Conservation (phyloP, 352 stramenopile species). For the Lagenidium giganteum region DNA sequence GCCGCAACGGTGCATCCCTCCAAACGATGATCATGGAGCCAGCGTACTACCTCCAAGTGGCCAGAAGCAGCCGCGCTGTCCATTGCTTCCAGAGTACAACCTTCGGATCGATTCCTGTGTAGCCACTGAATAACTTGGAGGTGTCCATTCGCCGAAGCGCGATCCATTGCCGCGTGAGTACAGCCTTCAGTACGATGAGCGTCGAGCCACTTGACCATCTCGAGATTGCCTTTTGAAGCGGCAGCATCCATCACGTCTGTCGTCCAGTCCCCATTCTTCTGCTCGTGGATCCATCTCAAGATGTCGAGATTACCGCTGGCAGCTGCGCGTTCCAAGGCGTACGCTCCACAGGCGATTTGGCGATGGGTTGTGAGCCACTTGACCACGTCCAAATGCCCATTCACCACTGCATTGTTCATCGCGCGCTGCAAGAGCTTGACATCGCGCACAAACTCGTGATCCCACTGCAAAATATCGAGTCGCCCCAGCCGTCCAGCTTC, state of each 20-base stretch:
- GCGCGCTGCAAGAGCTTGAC: not conserved
- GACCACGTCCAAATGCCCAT: not conserved
- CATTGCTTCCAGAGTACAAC: slow-evolving; percentile 24
- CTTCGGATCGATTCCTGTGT: slow-evolving; percentile 21
- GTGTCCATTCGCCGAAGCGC: slow-evolving; percentile 5
- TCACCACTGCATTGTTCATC: not conserved
- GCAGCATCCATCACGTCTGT: slow-evolving; percentile 20
- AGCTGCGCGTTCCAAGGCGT: slow-evolving; percentile 16
- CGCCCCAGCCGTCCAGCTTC: not conserved
- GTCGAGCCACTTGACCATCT: slow-evolving; percentile 16
- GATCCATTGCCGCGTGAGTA: slow-evolving; percentile 1
- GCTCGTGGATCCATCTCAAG: slow-evolving; percentile 18
- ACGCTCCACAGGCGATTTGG: slow-evolving; percentile 21
- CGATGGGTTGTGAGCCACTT: not conserved
- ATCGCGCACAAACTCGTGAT: not conserved
- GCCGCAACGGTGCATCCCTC: slow-evolving; percentile 23
- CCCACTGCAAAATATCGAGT: not conserved
- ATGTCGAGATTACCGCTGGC: slow-evolving; percentile 17
- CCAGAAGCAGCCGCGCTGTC: slow-evolving; percentile 17
- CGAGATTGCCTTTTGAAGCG: slow-evolving; percentile 6
- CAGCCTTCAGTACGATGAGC: not conserved
- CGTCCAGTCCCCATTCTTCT: slow-evolving; percentile 17
- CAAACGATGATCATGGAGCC: slow-evolving; percentile 18
- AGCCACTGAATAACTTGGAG: slow-evolving; percentile 24
- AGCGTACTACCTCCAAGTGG: slow-evolving; percentile 18